These are phyloP conservation scores for Capronia epimyces DNA, from an alignment of 2,329 filamentous ascomycete species.

Conservation along the genomic window DNA sequence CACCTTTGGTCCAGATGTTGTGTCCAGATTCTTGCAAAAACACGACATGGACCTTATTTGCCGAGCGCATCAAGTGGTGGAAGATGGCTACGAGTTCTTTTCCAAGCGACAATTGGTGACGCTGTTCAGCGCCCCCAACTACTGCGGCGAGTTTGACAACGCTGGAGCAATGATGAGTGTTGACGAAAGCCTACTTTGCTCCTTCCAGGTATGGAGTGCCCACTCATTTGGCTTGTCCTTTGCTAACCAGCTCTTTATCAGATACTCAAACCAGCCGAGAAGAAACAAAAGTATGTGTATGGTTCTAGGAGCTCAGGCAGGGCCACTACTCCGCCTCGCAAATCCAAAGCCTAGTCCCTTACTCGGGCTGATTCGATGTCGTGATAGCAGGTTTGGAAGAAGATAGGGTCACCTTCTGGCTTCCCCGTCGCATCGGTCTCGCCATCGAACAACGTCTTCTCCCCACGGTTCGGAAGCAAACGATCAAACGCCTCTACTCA, in stretches of 20 bases:
- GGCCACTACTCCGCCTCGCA: constrained; percentile 65
- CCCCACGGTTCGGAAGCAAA: constrained; percentile 11
- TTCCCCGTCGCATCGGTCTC: constrained; percentile 18
- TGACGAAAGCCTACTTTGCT: constrained; percentile 95
- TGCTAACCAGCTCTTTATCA: constrained; percentile 36
- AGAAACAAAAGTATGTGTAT: constrained; percentile 99
- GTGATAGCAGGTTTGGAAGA: constrained; percentile 86
- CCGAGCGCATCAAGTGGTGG: constrained; percentile 95
- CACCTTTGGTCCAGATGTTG: constrained; percentile 95
- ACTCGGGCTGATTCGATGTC: constrained; percentile 58
- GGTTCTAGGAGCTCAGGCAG: constrained; percentile 64
- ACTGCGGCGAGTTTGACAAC: constrained; percentile 99
- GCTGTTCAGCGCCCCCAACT: constrained; percentile 96
- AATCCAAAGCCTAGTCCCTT: constrained; percentile 59
- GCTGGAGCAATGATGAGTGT: constrained; percentile 99
- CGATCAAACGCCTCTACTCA: constrained; percentile 7
- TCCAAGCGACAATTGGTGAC: constrained; percentile 97
- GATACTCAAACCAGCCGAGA: constrained; percentile 99
- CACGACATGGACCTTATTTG: constrained; percentile 99
- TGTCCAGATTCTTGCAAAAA: constrained; percentile 95
- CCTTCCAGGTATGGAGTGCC: constrained; percentile 73
- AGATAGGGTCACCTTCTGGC: constrained; percentile 54
- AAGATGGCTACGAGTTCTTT: constrained; percentile 99
- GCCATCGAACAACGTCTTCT: constrained; percentile 13
- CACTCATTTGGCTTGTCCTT: not conserved